Evolutionary conservation across 1,284 basidiomycete species (phyloP).

Genomic region (Pholiota adiposa): DNA sequence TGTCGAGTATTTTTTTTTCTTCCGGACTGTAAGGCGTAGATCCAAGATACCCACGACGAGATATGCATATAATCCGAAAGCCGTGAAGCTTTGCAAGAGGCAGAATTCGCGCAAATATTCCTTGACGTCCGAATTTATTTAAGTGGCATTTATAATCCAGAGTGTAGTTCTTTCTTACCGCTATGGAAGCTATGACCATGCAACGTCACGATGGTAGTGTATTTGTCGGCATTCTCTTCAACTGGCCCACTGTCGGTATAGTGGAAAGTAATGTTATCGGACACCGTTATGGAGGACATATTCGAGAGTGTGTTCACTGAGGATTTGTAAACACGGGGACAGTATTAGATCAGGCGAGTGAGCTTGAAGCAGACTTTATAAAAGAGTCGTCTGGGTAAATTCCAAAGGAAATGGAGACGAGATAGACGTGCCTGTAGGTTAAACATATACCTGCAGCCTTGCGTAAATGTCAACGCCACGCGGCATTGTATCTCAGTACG

Average conservation of each 20-base stretch:
- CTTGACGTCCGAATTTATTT: no score
- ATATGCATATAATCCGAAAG: slow-evolving; percentile 3
- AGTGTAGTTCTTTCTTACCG: neutral
- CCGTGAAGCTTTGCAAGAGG: neutral
- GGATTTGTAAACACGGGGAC: no score
- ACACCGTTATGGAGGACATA: slow-evolving; percentile 10
- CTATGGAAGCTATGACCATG: slow-evolving; percentile 13
- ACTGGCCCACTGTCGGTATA: slow-evolving; percentile 13
- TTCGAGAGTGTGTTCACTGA: neutral
- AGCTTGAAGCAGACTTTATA: no score
- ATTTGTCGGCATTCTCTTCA: neutral
- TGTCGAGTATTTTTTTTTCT: slow-evolving; percentile 24
- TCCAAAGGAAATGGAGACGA: no score
- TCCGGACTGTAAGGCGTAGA: slow-evolving; percentile 23
- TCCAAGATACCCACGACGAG: slow-evolving; percentile 30
- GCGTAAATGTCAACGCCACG: no score
- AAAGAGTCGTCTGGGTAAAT: no score
- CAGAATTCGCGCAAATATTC: neutral
- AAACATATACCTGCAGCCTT: no score
- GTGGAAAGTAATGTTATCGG: slow-evolving; percentile 5
- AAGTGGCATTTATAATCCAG: no score
- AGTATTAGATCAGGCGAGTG: no score
- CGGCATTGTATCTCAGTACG: no score
- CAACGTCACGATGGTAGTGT: slow-evolving; percentile 5
- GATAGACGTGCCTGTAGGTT: no score